Percentiles rank a stretch among this genome's conserved stretches.
Evolutionary conservation across 352 stramenopile genomes (phyloP).

Genomic region (Halophytophthora polymorphica): DNA sequence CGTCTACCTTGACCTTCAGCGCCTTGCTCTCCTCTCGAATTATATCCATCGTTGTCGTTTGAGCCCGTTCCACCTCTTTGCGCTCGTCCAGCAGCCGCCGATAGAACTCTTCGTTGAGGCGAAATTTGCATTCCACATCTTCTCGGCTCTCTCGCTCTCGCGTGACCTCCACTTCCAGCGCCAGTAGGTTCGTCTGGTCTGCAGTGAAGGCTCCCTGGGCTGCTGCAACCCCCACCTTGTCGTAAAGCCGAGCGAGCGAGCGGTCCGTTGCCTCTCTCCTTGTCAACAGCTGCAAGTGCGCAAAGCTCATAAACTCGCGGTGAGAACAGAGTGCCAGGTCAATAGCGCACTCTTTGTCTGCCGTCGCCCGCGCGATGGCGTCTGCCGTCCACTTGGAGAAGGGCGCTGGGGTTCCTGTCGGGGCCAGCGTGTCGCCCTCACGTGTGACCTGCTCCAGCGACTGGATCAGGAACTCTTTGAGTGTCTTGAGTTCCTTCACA

Average conservation of each 20-base stretch:
- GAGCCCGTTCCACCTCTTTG: conserved; percentile 47
- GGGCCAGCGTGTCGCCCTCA: conserved; percentile 14
- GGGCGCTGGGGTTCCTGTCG: conserved; percentile 10
- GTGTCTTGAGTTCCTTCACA: conserved; percentile 67
- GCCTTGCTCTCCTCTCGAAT: conserved; percentile 37
- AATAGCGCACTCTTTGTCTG: conserved; percentile 43
- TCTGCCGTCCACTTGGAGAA: conserved; percentile 22
- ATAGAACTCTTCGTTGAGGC: conserved; percentile 44
- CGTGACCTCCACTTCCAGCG: conserved; percentile 40
- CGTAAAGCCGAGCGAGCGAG: conserved; percentile 22
- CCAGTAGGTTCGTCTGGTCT: conserved; percentile 33
- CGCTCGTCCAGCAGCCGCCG: conserved; percentile 45
- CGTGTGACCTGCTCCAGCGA: conserved; percentile 48
- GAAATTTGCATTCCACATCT: conserved; percentile 31
- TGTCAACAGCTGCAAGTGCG: conserved; percentile 31
- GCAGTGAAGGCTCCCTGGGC: conserved; percentile 29
- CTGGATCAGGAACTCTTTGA: conserved; percentile 66
- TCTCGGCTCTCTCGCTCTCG: conserved; percentile 27
- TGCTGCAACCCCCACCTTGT: conserved; percentile 24
- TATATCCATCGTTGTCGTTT: conserved; percentile 28
- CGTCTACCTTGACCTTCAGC: conserved; percentile 37
- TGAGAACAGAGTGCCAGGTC: conserved; percentile 56
- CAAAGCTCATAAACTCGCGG: conserved; percentile 52
- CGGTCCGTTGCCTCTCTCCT: conserved; percentile 24
- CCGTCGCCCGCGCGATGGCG: conserved; percentile 16